Evolutionary conservation across 176 grass and related monocot genomes (phyloP), one percentile per base, ranked within the genome.

Genomic region (Eremochloa ophiuroides): DNA sequence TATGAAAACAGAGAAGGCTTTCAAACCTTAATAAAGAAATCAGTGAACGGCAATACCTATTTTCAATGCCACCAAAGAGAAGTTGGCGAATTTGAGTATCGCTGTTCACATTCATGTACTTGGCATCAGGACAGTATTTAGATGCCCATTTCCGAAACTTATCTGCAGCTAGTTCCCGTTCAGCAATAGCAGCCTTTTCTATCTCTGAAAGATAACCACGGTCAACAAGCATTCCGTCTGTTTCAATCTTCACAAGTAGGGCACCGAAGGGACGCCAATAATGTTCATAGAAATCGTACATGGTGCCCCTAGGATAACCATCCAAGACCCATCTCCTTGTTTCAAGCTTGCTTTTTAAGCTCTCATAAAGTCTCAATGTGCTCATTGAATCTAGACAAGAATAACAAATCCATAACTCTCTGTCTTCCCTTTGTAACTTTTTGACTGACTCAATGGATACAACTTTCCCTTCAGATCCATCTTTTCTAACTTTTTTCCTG

Each of bases 81-180:
- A 98, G 87, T 66, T 98, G 95, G 26, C 95, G 90, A 62, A 97
- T 92, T 91, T 97, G 95, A 55, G 62, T 31, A 85, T 89, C 92
- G 66, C 95, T 97, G 43, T 91, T 93, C 60, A 97, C 85, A 76
- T 97, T 97, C 95, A 97, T 97, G 76, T 87, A 82, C 77, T 87
- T 97, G 46, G 94, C 92, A 91, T 94, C 83, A 42, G 77, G 79
- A 68, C 92, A 97, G 77, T 97, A 89, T 69, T 85, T 82, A 85
- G 80, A 87, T 85, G 95, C 95, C 95, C 95, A 97, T 61, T 91
- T 79, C 70, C 83, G 84, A 62, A 97, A 94, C 69, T 85, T 94
- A 63, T 91, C 59, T 37, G 80, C 83, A 83, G 90, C 95, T 76
- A 83, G 59, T 93, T 97, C 33, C 62, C 76, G 84, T 51, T 94